Evolutionary conservation across 371 early-diverging fungal species (phyloP), one percentile per base, ranked within the genome.

Genomic region (Lichtheimia corymbifera): DNA sequence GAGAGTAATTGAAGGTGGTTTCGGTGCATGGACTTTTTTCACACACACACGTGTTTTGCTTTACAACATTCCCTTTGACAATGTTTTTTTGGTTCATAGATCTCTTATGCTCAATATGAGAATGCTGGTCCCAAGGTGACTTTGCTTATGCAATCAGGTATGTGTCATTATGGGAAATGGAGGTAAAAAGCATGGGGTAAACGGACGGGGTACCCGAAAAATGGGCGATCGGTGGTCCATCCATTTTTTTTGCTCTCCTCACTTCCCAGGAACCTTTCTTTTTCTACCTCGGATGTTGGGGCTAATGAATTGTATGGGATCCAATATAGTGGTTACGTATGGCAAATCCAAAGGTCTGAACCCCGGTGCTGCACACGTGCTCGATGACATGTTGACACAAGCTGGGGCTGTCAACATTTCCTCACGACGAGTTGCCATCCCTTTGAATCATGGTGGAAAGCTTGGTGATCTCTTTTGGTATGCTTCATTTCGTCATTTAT

Each of bases 401-500:
- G 50, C 22, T 43, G 44, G 47, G 24, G 17, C 25, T 24, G 45
- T 44, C 22, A 56, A 56, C 9, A 27, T 25, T 9, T 3, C 14
- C 24, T 14, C 6, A 11, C 22, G 45, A 27, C 17, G 28, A 44
- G 22, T 56, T 17, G 28, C 20, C 1, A 49, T 74, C 15, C 70
- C 72, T 13, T 30, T 76, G 30, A 61, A 56, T n/a, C 58, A 53
- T 27, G 49, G 55, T 35, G 65, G 65, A 30, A 66, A 45, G 28
- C 13, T 56, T 40, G 61, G 65, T 20, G 20, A 53, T 5, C n/a
- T 64, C 18, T 51, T 52, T 9, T 60, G 58, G 53, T 60, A 55
- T n/a, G 42, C 55, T n/a, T 47, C 14, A 4, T 20, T 50, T 24
- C 25, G 6, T 50, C 12, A 9, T 50, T 1, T 5, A 4, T 24